A percentile compares a stretch with the other conserved stretches of the same genome.
These are phyloP conservation scores for Colletotrichum tropicale DNA, from an alignment of 2,329 filamentous ascomycete species.

Conservation along the genomic window DNA sequence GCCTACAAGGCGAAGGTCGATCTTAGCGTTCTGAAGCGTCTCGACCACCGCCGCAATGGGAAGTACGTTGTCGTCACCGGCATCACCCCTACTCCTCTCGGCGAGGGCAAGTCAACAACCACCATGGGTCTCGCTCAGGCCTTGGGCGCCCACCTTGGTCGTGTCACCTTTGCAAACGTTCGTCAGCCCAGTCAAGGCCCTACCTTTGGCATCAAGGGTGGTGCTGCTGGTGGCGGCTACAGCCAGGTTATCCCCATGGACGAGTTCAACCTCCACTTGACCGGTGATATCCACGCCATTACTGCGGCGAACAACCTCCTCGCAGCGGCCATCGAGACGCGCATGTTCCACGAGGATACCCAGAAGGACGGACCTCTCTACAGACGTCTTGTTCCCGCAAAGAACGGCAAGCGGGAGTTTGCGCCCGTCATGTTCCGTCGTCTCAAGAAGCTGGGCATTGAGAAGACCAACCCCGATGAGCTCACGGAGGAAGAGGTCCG, in stretches of 20 bases:
- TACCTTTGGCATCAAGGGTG: slow-evolving; percentile 98
- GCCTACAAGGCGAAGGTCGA: slow-evolving; percentile 97
- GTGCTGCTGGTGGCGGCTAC: slow-evolving; percentile 95
- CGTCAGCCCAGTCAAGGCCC: slow-evolving; percentile 96
- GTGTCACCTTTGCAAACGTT: slow-evolving; percentile 93
- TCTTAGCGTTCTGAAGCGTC: slow-evolving; percentile 78
- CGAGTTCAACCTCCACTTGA: slow-evolving; percentile 97
- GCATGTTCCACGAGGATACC: slow-evolving; percentile 97
- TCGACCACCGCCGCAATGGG: slow-evolving; percentile 86
- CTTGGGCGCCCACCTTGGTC: slow-evolving; percentile 84
- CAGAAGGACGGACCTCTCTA: slow-evolving; percentile 91
- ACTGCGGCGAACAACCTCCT: slow-evolving; percentile 96
- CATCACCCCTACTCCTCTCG: slow-evolving; percentile 94
- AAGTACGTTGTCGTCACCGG: slow-evolving; percentile 93
- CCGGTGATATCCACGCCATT: slow-evolving; percentile 97
- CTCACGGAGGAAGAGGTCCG: slow-evolving; percentile 88
- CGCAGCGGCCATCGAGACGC: slow-evolving; percentile 93
- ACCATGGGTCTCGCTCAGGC: slow-evolving; percentile 96
- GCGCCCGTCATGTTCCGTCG: slow-evolving; percentile 90
- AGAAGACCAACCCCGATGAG: slow-evolving; percentile 91
- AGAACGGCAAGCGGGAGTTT: slow-evolving; percentile 89
- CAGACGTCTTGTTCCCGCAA: slow-evolving; percentile 83
- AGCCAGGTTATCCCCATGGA: slow-evolving; percentile 99
- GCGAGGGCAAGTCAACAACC: slow-evolving; percentile 97
- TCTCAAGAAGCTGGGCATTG: slow-evolving; percentile 92